These are phyloP conservation scores for Xylaria venustula DNA, from an alignment of 495 filamentous ascomycete genomes.

Conservation along the genomic window DNA sequence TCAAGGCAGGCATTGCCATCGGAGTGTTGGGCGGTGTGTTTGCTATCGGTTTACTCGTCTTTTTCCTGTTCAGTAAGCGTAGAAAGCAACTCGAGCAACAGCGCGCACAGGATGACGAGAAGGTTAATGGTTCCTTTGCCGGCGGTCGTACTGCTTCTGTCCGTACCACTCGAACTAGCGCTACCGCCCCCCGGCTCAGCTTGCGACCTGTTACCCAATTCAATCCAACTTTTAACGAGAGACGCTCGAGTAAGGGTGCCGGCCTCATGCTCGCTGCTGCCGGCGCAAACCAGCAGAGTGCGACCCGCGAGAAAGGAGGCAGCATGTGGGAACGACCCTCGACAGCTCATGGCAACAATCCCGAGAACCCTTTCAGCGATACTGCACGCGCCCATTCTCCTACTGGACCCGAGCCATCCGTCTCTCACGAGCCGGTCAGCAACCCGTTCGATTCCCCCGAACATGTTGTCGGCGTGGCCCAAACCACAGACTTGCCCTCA, in stretches of 20 bases:
- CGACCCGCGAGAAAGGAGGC: constrained; percentile 16
- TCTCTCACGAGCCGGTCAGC: constrained; percentile 26
- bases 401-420: constrained; percentile 29
- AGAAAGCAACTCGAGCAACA: constrained; percentile 50
- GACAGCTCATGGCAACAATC: constrained; percentile 46
- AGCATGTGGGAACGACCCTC: constrained; percentile 36
- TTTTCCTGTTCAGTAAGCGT: constrained; percentile 66
- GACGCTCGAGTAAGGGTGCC: constrained; percentile 49
- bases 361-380: constrained; percentile 52
- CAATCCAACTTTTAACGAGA: constrained; percentile 61
- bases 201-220: constrained; percentile 88
- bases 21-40: constrained; percentile 68
- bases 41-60: constrained; percentile 59
- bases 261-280: constrained; percentile 39
- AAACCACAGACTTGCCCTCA: constrained; percentile 30
- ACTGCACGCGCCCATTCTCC: constrained; percentile 36
- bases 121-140: constrained; percentile 46
- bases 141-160: constrained; percentile 25
- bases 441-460: constrained; percentile 42
- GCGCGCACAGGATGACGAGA: constrained; percentile 58
- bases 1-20: constrained; percentile 81
- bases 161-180: constrained; percentile 31
- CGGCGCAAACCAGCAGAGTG: constrained; percentile 28
- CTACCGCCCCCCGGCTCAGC: constrained; percentile 70
- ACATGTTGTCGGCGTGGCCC: constrained; percentile 29